A percentile compares a stretch with the other conserved stretches of the same genome.
Conservation (phyloP, 257 asterid species). For the Ballota nigra region DNA sequence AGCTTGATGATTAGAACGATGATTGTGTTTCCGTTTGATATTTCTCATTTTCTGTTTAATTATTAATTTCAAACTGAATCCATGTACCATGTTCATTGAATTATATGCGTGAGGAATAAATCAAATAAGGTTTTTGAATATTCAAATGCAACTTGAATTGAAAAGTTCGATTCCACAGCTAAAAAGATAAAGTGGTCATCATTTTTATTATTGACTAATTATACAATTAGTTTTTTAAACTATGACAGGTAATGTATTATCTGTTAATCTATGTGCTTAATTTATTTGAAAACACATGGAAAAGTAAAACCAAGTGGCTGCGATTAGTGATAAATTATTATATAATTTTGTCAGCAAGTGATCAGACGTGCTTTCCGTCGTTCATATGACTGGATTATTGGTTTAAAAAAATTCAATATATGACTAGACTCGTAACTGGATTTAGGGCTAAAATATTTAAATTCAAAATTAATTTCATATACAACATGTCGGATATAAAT, state of each 20-base stretch:
- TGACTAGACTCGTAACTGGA: neutral
- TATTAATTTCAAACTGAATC: too few species aligned
- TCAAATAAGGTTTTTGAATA: neutral
- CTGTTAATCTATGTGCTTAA: neutral
- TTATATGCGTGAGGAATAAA: neutral
- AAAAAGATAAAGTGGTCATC: neutral
- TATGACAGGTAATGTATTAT: neutral
- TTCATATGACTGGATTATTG: conserved; percentile 7
- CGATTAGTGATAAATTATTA: neutral
- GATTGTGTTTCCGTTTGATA: too few species aligned
- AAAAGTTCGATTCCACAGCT: neutral
- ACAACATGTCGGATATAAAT: too few species aligned
- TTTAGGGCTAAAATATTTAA: neutral
- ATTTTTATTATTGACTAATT: neutral
- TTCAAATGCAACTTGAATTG: neutral
- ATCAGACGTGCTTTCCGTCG: neutral
- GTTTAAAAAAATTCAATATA: neutral
- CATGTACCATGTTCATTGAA: conserved; percentile 2
- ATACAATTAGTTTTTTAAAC: neutral
- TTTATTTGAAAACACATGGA: neutral
- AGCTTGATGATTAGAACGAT: conserved; percentile 37
- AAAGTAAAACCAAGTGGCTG: conserved; percentile 5
- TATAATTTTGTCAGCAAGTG: neutral
- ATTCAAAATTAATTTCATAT: too few species aligned
- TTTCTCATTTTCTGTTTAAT: too few species aligned